A percentile compares a stretch with the other conserved stretches of the same genome.
These are phyloP conservation scores for Saussurea involucrata DNA, from an alignment of 129 eudicot species.

Conservation along the genomic window DNA sequence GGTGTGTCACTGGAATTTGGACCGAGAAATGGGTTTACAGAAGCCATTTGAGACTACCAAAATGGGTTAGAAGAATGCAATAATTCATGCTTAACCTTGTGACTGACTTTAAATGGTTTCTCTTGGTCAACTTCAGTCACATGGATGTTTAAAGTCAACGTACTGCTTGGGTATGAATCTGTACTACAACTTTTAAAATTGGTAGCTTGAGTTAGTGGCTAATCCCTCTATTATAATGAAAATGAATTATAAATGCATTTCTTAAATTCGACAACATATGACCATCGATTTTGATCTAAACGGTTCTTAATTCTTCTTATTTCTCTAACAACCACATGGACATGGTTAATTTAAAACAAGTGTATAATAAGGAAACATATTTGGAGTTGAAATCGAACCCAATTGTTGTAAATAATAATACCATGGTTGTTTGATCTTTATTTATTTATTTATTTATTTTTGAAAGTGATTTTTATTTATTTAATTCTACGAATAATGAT, in stretches of 20 bases:
- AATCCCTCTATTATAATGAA: neutral
- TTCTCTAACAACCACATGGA: neutral
- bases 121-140: neutral
- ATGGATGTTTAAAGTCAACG: neutral
- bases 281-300: neutral
- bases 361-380: neutral
- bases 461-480: too few relatives aligned
- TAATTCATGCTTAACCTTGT: neutral
- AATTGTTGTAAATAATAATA: too few relatives aligned
- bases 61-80: neutral
- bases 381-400: too few relatives aligned
- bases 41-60: constrained; percentile 4
- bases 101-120: neutral
- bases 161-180: neutral
- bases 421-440: too few relatives aligned
- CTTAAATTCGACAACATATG: neutral
- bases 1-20: constrained; percentile 10
- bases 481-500: too few relatives aligned
- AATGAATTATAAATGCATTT: neutral
- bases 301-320: neutral
- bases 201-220: neutral
- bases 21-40: neutral
- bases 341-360: too few relatives aligned
- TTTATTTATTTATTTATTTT: too few relatives aligned
- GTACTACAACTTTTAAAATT: too few relatives aligned